Conservation (phyloP, 805 yeast genomes). For the Barnettozyma wickerhamii region DNA sequence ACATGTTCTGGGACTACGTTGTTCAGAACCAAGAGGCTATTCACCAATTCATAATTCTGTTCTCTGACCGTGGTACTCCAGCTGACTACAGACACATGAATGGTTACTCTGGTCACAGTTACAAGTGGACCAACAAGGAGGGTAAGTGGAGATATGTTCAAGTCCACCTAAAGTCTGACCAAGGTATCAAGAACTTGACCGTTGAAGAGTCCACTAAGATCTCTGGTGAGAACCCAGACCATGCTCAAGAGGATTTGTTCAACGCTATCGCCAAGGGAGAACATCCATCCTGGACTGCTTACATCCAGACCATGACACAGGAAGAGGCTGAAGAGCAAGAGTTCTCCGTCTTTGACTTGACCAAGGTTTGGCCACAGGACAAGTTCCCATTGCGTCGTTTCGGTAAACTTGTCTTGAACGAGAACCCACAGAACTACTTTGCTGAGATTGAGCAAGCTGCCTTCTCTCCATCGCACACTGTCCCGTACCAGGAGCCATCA, state of each 20-base stretch:
- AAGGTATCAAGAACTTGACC: conserved; percentile 45
- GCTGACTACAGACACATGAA: conserved; percentile 71
- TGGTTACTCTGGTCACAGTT: conserved; percentile 82
- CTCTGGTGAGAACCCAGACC: conserved; percentile 79
- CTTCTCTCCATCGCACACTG: conserved; percentile 80
- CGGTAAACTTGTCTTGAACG: conserved; percentile 74
- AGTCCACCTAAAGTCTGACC: conserved; percentile 67
- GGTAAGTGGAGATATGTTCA: conserved; percentile 80
- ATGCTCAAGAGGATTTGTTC: conserved; percentile 75
- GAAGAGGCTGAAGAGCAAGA: conserved; percentile 71
- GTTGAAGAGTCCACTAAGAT: conserved; percentile 61
- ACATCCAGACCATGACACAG: conserved; percentile 81
- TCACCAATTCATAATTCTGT: conserved; percentile 71
- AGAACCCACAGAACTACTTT: conserved; percentile 81
- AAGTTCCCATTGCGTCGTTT: conserved; percentile 84
- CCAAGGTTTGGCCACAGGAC: conserved; percentile 89
- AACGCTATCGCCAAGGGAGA: conserved; percentile 75
- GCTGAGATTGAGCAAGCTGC: conserved; percentile 88
- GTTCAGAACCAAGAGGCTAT: conserved; percentile 65
- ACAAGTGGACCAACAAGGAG: conserved; percentile 70
- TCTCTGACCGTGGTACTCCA: conserved; percentile 83
- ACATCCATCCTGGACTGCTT: conserved; percentile 79
- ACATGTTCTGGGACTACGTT: conserved; percentile 79
- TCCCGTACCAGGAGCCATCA: conserved; percentile 77
- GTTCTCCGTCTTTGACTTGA: conserved; percentile 83